Evolutionary conservation across 2,329 filamentous ascomycete species (phyloP).

Genomic region (Fusarium ambrosium): DNA sequence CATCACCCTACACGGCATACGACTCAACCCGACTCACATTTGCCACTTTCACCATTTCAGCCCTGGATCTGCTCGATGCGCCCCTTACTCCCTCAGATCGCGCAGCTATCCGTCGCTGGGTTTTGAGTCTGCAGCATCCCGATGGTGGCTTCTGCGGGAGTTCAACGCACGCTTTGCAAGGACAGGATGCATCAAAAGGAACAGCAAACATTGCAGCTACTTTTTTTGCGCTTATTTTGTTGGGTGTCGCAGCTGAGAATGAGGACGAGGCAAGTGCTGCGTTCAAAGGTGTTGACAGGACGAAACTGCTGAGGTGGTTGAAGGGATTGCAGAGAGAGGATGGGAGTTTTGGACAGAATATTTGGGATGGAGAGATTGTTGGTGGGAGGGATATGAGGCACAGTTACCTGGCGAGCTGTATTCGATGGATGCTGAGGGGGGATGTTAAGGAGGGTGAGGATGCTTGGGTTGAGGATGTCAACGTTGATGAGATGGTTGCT

Average conservation of each 20-base stretch:
- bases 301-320: conserved; percentile 80
- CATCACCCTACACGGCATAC: conserved; percentile 85
- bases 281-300: conserved; percentile 75
- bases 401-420: conserved; percentile 85
- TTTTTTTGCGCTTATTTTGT: conserved; percentile 84
- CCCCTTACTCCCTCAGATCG: conserved; percentile 65
- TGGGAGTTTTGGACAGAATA: conserved; percentile 91
- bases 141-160: conserved; percentile 91
- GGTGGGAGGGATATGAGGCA: conserved; percentile 90
- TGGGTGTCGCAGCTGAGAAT: conserved; percentile 67
- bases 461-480: conserved; percentile 76
- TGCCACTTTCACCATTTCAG: conserved; percentile 89
- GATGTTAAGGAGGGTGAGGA: conserved; percentile 63
- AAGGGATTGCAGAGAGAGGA: conserved; percentile 81
- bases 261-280: conserved; percentile 57
- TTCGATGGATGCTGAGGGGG: conserved; percentile 85
- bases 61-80: conserved; percentile 82
- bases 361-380: conserved; percentile 71
- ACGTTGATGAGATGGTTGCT: conserved; percentile 76
- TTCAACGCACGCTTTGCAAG: conserved; percentile 69
- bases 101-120: conserved; percentile 74
- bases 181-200: conserved; percentile 60
- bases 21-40: conserved; percentile 93
- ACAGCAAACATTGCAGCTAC: conserved; percentile 85
- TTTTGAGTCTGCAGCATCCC: conserved; percentile 88